Evolutionary conservation across 176 grass and related monocot species (phyloP), one percentile per base, ranked within the genome.

Genomic region (Oryza australiensis): DNA sequence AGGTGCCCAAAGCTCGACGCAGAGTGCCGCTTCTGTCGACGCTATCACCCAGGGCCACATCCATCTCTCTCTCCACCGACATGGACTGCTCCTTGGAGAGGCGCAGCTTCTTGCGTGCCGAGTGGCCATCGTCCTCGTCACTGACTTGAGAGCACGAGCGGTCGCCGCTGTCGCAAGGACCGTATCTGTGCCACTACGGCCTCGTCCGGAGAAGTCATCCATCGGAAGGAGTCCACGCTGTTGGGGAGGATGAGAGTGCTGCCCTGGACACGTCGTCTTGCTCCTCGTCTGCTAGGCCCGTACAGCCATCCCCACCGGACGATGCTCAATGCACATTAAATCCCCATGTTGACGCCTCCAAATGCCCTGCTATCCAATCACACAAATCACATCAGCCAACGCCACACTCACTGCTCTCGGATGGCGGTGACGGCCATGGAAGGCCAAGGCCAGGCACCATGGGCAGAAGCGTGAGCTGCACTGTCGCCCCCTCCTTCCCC

Each of bases 11-110:
- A 29, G 29, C 29, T 29, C 29, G 29, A 29, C 29, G 29, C 29
- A 29, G 29, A 29, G 29, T 29, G 29, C 29, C 29, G 2, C 29
- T 29, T 29, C 29, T 29, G 29, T 29, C 29, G 2, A 2, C 29
- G 29, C 29, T 2, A 2, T 2, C 29, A 29, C 29, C 29, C 29
- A 29, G n/a, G n/a, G 1, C 29, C 29, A 2, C 29, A 29, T 29
- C 29, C 29, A 29, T 29, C 29, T 29, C 29, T 29, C 29, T 29
- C 29, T 29, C 29, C 29, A 29, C 29, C 29, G 29, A 97, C 49
- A 91, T 91, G 3, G 94, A 91, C 82, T 97, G 94, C 70, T 93
- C 94, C 85, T 97, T 97, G 15, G 94, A 97, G 7, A 97, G 94
- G 7, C 91, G 94, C 13, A 97, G 91, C 73, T 97, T 97, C 80